A percentile compares a stretch with the other conserved stretches of the same genome.
Conservation (phyloP, 2,329 filamentous ascomycete genomes). For the Gnomoniopsis smithogilvyi region DNA sequence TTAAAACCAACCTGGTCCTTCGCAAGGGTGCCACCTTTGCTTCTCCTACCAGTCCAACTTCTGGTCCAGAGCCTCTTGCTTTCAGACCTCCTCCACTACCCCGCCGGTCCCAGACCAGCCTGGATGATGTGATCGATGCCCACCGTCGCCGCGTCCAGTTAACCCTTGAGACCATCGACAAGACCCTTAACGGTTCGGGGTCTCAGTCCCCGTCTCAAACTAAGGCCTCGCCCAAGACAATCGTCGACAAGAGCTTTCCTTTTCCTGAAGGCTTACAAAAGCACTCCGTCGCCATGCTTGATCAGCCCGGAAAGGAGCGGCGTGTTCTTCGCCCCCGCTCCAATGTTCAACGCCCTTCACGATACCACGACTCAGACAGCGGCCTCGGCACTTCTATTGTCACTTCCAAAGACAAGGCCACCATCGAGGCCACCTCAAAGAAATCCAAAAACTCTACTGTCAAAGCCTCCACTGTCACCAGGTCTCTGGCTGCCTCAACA, state of each 20-base stretch:
- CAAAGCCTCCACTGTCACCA: slow-evolving; percentile 56
- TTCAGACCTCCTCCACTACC: slow-evolving; percentile 53
- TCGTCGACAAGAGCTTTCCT: slow-evolving; percentile 56
- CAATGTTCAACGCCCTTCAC: slow-evolving; percentile 47
- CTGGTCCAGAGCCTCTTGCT: slow-evolving; percentile 27
- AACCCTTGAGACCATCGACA: slow-evolving; percentile 64
- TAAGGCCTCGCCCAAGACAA: slow-evolving; percentile 25
- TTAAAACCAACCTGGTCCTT: slow-evolving; percentile 58
- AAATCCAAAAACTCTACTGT: slow-evolving; percentile 30
- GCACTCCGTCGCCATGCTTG: slow-evolving; percentile 49
- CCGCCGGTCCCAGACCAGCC: slow-evolving; percentile 64
- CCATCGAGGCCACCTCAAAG: slow-evolving; percentile 38
- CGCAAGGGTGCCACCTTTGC: slow-evolving; percentile 70
- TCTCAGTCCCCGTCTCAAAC: slow-evolving; percentile 31
- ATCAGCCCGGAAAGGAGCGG: slow-evolving; percentile 40
- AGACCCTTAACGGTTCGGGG: slow-evolving; percentile 49
- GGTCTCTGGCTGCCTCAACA: slow-evolving; percentile 50
- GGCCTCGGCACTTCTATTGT: slow-evolving; percentile 81
- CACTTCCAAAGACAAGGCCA: slow-evolving; percentile 53
- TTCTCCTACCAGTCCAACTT: slow-evolving; percentile 42
- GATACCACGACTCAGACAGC: slow-evolving; percentile 78
- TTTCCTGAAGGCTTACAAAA: slow-evolving; percentile 59
- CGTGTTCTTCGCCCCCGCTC: slow-evolving; percentile 51
- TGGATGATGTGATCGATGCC: slow-evolving; percentile 70
- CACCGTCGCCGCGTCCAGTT: slow-evolving; percentile 66